Base-by-base conservation (phyloP, 2,329 filamentous ascomycete species). In the Thielaviopsis populi region DNA sequence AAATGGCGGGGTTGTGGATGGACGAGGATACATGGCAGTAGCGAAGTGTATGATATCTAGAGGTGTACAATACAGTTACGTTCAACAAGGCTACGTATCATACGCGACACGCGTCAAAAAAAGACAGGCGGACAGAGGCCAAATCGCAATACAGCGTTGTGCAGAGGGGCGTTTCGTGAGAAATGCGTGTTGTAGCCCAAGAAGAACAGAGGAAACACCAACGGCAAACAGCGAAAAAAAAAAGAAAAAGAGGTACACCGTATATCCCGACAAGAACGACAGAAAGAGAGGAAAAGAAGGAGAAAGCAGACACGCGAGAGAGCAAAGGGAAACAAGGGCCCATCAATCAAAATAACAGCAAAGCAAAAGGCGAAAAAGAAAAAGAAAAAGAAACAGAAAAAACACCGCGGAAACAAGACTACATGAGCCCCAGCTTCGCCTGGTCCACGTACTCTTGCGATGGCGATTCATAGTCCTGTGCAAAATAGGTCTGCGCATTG, bases 401-500 rank as follows among this genome's bases (percentile, higher is more conserved):
- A 17, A 42, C 40, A 24, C 19, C 46, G 27, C 3, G 43, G 2
- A 27, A 27, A 27, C 46, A 50, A 27, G 46, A 58, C 50, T 62
- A 66, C 59, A 64, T 60, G 3, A 62, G 40, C 42, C 65, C 62
- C 30, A 62, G 59, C 68, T 74, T 77, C 13, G 85, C 84, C 72
- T 84, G 86, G 68, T 90, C 87, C 63, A 86, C 78, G 70, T 91
- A 91, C 63, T 88, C 84, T 68, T 83, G 79, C 13, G 80, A 80
- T 0, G 87, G 86, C 33, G 82, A 84, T 74, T 90, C 88, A 71
- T 94, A 94, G 70, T 87, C 82, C 65, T 77, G 82, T 65, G 84
- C 80, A 71, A 99, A 95, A 75, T 94, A 96, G 27, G 82, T 82
- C 65, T 83, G 79, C 15, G 86, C 84, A 70, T 92, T 84, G 69